Evolutionary conservation across 148 eudicot genomes (phyloP).

Genomic region (Talinum fruticosum): DNA sequence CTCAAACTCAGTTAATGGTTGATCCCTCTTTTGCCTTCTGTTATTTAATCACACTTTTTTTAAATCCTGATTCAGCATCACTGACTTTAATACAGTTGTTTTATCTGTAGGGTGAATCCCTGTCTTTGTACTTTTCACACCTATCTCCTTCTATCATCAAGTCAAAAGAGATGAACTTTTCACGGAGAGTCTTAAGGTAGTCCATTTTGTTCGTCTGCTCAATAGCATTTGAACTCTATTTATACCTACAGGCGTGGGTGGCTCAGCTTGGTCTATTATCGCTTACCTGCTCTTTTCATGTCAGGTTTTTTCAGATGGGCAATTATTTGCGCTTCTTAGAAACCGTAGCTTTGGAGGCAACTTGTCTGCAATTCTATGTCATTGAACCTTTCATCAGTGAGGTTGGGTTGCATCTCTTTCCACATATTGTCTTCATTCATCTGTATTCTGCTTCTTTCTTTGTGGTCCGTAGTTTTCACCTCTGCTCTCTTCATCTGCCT

Average conservation of each 20-base stretch:
- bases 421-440: background rate
- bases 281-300: background rate
- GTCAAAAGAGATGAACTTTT: conserved; percentile 74
- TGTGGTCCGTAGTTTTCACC: too few species aligned
- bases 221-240: background rate
- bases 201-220: background rate
- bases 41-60: conserved; percentile 10
- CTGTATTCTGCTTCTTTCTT: background rate
- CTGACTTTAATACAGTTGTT: conserved; percentile 17
- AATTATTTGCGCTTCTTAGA: conserved; percentile 69
- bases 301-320: conserved; percentile 71
- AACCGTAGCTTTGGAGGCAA: conserved; percentile 60
- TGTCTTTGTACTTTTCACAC: conserved; percentile 73
- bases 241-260: background rate
- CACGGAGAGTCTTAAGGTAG: conserved; percentile 72
- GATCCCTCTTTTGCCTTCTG: conserved; percentile 19
- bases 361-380: conserved; percentile 64
- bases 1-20: conserved; percentile 54
- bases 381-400: conserved; percentile 63
- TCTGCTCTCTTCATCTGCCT: background rate
- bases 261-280: background rate
- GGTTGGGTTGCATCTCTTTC: conserved; percentile 38
- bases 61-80: background rate
- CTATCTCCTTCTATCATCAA: conserved; percentile 43
- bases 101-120: conserved; percentile 58